Percentiles rank a stretch among this genome's conserved stretches.
Conservation (phyloP, 257 asterid genomes). For the Nicotiana otophora region DNA sequence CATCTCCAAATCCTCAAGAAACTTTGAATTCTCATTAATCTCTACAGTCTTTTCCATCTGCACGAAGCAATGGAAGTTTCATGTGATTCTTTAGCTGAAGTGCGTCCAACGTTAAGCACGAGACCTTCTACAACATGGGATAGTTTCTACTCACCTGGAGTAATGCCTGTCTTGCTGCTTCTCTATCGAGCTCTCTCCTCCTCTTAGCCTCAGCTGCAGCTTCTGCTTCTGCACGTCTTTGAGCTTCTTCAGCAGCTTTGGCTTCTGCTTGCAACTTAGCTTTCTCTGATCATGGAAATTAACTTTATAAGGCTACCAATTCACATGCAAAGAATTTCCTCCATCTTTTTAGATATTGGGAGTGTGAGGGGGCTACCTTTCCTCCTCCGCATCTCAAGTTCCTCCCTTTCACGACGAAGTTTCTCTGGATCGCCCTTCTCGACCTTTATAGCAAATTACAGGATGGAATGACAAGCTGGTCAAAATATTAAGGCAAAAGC, state of each 20-base stretch:
- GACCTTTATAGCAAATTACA: conserved; percentile 33
- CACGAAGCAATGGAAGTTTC: not conserved
- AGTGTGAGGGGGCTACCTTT: conserved; percentile 40
- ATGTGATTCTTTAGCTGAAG: not conserved
- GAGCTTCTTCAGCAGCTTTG: conserved; percentile 89
- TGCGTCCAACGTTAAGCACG: not conserved
- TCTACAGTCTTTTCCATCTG: conserved; percentile 91
- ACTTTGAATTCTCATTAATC: conserved; percentile 58
- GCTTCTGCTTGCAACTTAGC: conserved; percentile 91
- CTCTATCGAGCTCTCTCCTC: conserved; percentile 72
- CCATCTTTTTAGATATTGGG: not conserved
- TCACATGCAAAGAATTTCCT: not conserved
- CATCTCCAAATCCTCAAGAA: conserved; percentile 75
- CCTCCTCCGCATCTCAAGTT: conserved; percentile 70
- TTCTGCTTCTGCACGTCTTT: conserved; percentile 66
- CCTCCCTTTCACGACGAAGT: conserved; percentile 75
- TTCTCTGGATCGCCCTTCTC: conserved; percentile 73
- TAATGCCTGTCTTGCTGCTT: conserved; percentile 80
- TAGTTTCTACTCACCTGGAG: conserved; percentile 43
- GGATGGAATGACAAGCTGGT: not conserved
- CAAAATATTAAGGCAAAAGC: not conserved
- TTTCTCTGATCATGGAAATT: conserved; percentile 45
- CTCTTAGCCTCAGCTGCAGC: conserved; percentile 69
- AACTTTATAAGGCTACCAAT: not conserved
- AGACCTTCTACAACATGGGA: not conserved